A percentile compares a stretch with the other conserved stretches of the same genome.
Evolutionary conservation across 352 stramenopile species (phyloP).

Genomic region (Pythium utonaiense): DNA sequence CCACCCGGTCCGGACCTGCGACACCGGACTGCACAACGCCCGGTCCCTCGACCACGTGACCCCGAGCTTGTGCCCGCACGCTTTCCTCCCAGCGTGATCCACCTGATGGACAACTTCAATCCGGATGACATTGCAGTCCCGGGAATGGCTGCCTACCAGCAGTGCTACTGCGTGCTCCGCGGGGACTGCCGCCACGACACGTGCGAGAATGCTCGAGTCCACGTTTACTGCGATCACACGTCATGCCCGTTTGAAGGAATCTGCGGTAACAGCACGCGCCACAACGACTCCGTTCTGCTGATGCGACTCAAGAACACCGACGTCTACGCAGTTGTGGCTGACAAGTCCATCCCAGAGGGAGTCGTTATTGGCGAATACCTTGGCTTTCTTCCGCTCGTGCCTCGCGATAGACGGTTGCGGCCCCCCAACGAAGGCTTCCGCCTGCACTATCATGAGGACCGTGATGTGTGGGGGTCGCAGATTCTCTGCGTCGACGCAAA

Average conservation of each 20-base stretch:
- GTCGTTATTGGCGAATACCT: slow-evolving; percentile 1
- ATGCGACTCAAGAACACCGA: slow-evolving; percentile 4
- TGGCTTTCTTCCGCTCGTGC: background rate
- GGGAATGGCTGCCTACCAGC: background rate
- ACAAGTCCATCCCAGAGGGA: background rate
- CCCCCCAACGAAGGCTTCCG: background rate
- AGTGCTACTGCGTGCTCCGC: background rate
- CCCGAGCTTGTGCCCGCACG: background rate
- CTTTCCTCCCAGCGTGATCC: background rate
- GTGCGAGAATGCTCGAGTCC: background rate
- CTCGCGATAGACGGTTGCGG: background rate
- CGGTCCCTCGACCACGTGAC: background rate
- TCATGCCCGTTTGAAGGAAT: background rate
- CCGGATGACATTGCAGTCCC: background rate
- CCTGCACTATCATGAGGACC: slow-evolving; percentile 3
- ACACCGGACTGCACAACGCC: background rate
- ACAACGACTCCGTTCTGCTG: background rate
- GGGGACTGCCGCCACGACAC: background rate
- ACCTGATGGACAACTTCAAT: slow-evolving; percentile 8
- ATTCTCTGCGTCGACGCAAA: background rate
- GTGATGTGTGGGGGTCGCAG: background rate
- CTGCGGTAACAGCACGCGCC: background rate
- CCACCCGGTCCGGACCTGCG: background rate
- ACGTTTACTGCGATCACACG: background rate
- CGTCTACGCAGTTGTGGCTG: background rate